A percentile compares a stretch with the other conserved stretches of the same genome.
Evolutionary conservation across 192 early-diverging fungal genomes (phyloP).

Genomic region (Backusella luteola): DNA sequence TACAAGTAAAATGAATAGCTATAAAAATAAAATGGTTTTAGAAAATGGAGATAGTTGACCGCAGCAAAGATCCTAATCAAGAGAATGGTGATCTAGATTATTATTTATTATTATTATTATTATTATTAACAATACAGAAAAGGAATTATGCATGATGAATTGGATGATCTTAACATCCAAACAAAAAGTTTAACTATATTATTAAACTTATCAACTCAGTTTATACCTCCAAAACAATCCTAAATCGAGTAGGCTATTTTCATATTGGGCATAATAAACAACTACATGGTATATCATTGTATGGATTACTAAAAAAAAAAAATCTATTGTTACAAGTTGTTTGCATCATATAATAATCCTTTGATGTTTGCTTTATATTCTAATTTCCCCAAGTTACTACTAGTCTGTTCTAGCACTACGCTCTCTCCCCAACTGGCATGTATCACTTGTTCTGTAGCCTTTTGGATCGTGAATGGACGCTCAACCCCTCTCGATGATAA

Average conservation of each 20-base stretch:
- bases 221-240: no score
- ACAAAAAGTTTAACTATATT: no score
- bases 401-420: not conserved
- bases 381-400: not conserved
- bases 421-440: not conserved
- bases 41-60: not conserved
- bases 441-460: not conserved
- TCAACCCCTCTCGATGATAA: not conserved
- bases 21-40: not conserved
- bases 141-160: not conserved
- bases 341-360: not conserved
- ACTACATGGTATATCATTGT: no score
- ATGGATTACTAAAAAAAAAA: not conserved
- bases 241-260: no score
- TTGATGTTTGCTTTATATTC: not conserved
- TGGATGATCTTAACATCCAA: no score
- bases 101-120: no score
- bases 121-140: no score
- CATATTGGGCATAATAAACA: no score
- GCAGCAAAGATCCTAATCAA: not conserved
- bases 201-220: no score
- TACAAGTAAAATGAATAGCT: not conserved
- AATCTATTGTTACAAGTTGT: not conserved
- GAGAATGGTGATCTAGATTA: not conserved
- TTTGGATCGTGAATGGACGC: not conserved